A percentile compares a stretch with the other conserved stretches of the same genome.
Conservation (phyloP, 345 rosid genomes). For the Aquilaria sinensis region DNA sequence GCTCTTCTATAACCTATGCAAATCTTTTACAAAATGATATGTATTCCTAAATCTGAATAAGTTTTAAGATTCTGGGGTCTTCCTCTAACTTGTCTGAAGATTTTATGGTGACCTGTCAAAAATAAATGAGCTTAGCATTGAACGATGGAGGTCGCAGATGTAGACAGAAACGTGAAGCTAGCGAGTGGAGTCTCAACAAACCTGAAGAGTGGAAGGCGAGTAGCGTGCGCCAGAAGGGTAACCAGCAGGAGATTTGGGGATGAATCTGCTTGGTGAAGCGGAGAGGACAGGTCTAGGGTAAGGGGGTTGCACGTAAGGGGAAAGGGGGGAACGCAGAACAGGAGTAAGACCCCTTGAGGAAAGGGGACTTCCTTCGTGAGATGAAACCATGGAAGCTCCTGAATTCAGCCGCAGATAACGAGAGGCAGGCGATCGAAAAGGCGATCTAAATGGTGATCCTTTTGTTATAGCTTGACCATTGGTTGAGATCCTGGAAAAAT, state of each 20-base stretch:
- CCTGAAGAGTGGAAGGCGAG: slow-evolving; percentile 32
- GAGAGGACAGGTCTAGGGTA: slow-evolving; percentile 35
- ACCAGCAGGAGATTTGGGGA: slow-evolving; percentile 21
- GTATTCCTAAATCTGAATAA: no score
- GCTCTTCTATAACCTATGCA: no score
- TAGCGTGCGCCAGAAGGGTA: slow-evolving; percentile 8
- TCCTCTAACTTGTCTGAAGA: no score
- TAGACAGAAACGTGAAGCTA: no score
- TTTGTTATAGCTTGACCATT: slow-evolving; percentile 30
- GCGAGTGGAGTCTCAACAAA: slow-evolving; percentile 8
- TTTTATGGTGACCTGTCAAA: no score
- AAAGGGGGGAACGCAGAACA: slow-evolving; percentile 42
- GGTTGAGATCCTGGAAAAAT: slow-evolving; percentile 39
- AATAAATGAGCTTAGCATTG: no score
- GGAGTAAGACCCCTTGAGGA: slow-evolving; percentile 41
- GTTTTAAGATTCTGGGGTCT: no score
- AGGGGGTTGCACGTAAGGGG: slow-evolving; percentile 44
- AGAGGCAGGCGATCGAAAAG: slow-evolving; percentile 17
- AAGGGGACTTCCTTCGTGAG: slow-evolving; percentile 19
- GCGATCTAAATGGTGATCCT: slow-evolving; percentile 35
- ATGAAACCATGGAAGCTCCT: no score
- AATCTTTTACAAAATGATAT: no score
- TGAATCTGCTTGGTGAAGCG: slow-evolving; percentile 37
- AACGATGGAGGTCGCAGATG: no score
- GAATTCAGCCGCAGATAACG: no score